These are phyloP conservation scores for Candida pseudocylindracea DNA, from an alignment of 1,139 yeast species.

Conservation along the genomic window DNA sequence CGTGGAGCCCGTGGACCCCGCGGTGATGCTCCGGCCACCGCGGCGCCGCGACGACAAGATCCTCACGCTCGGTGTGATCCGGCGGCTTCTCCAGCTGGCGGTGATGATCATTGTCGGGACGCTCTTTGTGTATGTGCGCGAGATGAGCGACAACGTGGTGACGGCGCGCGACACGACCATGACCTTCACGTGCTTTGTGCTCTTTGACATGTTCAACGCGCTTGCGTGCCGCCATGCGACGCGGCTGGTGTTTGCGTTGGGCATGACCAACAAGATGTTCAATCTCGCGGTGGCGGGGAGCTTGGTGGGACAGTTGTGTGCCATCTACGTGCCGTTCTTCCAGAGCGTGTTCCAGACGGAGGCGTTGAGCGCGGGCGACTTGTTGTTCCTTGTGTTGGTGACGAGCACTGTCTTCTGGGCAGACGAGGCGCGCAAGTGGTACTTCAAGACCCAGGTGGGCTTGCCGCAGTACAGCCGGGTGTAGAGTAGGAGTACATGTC, in stretches of 20 bases:
- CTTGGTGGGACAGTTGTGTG: conserved; percentile 76
- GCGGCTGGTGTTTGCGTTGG: conserved; percentile 62
- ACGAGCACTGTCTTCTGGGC: conserved; percentile 69
- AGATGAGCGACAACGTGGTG: conserved; percentile 61
- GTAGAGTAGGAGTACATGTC: too few species aligned
- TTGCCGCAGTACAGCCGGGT: too few species aligned
- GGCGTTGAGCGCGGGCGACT: conserved; percentile 48
- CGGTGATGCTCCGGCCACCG: conserved; percentile 88
- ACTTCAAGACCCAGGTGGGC: conserved; percentile 1
- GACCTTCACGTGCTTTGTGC: conserved; percentile 92
- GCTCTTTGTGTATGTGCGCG: conserved; percentile 59
- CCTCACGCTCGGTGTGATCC: conserved; percentile 42
- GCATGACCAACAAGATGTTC: conserved; percentile 71
- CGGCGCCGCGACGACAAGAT: conserved; percentile 70
- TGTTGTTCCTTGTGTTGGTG: conserved; percentile 33
- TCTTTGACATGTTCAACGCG: conserved; percentile 93
- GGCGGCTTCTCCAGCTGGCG: conserved; percentile 58
- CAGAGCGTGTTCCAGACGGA: conserved; percentile 88
- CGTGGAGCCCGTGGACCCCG: conserved; percentile 91
- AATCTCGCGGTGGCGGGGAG: conserved; percentile 86
- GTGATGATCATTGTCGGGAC: conserved; percentile 57
- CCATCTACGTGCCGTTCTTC: conserved; percentile 81
- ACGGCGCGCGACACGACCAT: conserved; percentile 95
- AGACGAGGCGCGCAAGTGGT: conserved; percentile 58
- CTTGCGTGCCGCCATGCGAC: conserved; percentile 74